A percentile compares a stretch with the other conserved stretches of the same genome.
Conservation (phyloP, 768 basidiomycete species). For the Phylloporus sp. region DNA sequence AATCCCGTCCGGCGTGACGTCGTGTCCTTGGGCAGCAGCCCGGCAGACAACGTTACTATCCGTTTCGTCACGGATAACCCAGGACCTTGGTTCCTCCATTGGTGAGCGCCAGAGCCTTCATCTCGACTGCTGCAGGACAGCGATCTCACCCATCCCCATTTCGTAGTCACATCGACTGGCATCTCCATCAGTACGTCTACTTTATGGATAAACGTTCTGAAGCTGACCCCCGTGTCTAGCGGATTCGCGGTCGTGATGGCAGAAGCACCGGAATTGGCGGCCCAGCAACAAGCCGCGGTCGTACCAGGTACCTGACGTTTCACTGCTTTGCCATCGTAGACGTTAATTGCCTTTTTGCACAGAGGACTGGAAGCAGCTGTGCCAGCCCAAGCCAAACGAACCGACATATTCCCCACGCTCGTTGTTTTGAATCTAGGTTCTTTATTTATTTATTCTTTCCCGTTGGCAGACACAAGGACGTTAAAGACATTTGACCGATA, state of each 20-base stretch:
- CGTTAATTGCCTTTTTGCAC: not conserved
- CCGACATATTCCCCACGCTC: too few species aligned
- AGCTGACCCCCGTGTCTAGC: constrained; percentile 8
- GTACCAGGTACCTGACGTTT: constrained; percentile 23
- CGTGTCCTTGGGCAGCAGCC: constrained; percentile 32
- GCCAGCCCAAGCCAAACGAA: constrained; percentile 8
- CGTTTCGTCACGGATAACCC: constrained; percentile 61
- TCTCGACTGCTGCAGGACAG: too few species aligned
- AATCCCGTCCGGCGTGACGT: constrained; percentile 38
- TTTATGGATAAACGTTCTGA: not conserved
- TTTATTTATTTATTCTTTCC: too few species aligned
- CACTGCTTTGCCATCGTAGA: not conserved
- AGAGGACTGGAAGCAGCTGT: constrained; percentile 23
- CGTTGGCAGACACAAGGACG: too few species aligned
- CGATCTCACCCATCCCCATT: not conserved
- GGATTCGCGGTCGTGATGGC: constrained; percentile 28
- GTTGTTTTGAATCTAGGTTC: too few species aligned
- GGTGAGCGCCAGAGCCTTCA: too few species aligned
- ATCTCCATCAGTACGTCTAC: constrained; percentile 14
- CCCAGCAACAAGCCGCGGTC: constrained; percentile 4
- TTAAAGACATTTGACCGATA: too few species aligned
- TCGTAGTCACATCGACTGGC: constrained; percentile 30
- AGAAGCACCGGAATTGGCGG: constrained; percentile 12
- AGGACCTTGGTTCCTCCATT: constrained; percentile 52
- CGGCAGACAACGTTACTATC: too few species aligned